Evolutionary conservation across 2,329 filamentous ascomycete genomes (phyloP).

Genomic region (Neurospora crassa): DNA sequence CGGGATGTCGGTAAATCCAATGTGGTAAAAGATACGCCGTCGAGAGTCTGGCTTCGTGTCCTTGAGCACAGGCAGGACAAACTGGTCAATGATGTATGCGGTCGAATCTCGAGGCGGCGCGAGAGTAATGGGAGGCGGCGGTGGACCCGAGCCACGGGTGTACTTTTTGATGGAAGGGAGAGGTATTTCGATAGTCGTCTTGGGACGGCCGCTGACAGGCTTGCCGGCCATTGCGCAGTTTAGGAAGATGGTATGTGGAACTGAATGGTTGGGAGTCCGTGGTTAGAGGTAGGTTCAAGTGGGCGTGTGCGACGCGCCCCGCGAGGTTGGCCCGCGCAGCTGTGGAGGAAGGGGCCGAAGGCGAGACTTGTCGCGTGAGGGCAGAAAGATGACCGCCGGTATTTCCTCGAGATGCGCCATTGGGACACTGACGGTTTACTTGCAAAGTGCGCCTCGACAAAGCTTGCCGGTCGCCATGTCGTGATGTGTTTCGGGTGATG

Average conservation of each 20-base stretch:
- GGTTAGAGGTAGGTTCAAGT: neutral
- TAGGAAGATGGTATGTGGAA: neutral
- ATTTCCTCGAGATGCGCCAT: neutral
- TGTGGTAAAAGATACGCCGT: constrained; percentile 41
- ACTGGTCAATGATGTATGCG: constrained; percentile 47
- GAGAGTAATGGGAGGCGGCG: constrained; percentile 36
- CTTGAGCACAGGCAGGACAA: constrained; percentile 31
- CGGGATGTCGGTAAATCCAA: constrained; percentile 45
- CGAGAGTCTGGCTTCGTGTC: constrained; percentile 21
- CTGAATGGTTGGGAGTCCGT: neutral
- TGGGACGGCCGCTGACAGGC: neutral
- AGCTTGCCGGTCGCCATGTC: neutral
- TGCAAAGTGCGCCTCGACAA: neutral
- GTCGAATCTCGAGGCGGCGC: constrained; percentile 39
- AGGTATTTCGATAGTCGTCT: constrained; percentile 14
- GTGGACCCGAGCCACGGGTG: constrained; percentile 33
- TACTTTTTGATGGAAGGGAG: constrained; percentile 11
- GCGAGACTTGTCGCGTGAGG: neutral
- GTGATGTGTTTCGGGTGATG: neutral
- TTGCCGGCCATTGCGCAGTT: constrained; percentile 6
- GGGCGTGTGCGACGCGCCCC: constrained; percentile 2
- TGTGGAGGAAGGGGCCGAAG: neutral
- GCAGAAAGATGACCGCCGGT: neutral
- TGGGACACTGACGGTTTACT: neutral
- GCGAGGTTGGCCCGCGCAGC: neutral